Percentiles rank a stretch among this genome's conserved stretches.
phyloP scores from a whole-genome alignment of 2,329 filamentous ascomycete genomes.

The Diplodia scrobiculata region DNA sequence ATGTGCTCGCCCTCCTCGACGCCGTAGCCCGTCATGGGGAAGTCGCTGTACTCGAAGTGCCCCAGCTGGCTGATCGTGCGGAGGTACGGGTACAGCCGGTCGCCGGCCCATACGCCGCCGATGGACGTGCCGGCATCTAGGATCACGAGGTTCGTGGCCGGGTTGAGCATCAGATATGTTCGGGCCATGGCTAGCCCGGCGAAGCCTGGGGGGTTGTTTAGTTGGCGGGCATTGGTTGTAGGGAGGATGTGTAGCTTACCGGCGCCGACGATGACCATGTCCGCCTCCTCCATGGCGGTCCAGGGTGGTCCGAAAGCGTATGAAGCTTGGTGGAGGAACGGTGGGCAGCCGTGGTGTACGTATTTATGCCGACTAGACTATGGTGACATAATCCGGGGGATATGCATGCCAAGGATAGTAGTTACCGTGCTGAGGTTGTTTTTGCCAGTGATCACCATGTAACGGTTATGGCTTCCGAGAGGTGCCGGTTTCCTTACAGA shows the following conservation, averaged over 20 bases:
- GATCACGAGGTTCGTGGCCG: slow-evolving; percentile 45
- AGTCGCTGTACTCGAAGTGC: slow-evolving; percentile 46
- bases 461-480: background rate
- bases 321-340: background rate
- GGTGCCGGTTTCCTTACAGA: background rate
- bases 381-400: background rate
- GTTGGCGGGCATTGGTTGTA: too few species aligned
- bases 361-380: background rate
- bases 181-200: slow-evolving; percentile 54
- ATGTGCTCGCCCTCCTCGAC: slow-evolving; percentile 60
- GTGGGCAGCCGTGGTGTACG: background rate
- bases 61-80: slow-evolving; percentile 49
- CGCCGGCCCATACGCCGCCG: slow-evolving; percentile 51
- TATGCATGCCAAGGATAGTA: background rate
- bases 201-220: slow-evolving; percentile 32
- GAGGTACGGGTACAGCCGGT: slow-evolving; percentile 49
- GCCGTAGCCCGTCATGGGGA: slow-evolving; percentile 38
- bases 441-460: background rate
- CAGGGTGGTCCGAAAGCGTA: background rate
- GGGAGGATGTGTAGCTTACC: background rate
- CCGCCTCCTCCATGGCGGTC: background rate
- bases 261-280: slow-evolving; percentile 21
- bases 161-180: slow-evolving; percentile 52
- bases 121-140: slow-evolving; percentile 48
- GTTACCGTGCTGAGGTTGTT: background rate